A percentile compares a stretch with the other conserved stretches of the same genome.
These are phyloP conservation scores for Dipteronia sinensis DNA, from an alignment of 345 rosid genomes.

Conservation along the genomic window DNA sequence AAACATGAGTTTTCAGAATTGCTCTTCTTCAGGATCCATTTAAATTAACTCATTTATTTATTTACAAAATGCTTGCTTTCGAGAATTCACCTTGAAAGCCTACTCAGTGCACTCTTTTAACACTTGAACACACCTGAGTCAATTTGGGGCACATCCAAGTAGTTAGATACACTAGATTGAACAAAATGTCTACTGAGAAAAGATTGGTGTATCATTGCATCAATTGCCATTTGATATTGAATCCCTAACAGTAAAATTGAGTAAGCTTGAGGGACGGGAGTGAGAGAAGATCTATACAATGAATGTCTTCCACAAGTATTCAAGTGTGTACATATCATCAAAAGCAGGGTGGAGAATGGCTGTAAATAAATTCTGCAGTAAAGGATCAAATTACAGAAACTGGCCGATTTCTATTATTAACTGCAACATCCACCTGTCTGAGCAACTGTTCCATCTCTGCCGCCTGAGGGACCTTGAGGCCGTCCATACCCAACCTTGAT, in stretches of 20 bases:
- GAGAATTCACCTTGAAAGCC: no score
- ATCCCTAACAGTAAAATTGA: slow-evolving; percentile 20
- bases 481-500: slow-evolving; percentile 90
- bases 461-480: slow-evolving; percentile 65
- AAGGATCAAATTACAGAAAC: slow-evolving; percentile 20
- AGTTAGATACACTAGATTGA: background rate
- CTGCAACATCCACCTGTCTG: slow-evolving; percentile 85
- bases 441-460: slow-evolving; percentile 74
- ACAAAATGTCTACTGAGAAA: background rate
- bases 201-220: background rate
- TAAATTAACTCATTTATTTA: no score
- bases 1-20: no score
- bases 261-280: slow-evolving; percentile 4
- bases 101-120: no score
- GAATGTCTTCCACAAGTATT: slow-evolving; percentile 19
- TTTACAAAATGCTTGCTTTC: no score
- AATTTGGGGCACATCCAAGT: background rate
- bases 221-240: background rate
- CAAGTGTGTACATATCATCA: slow-evolving; percentile 12
- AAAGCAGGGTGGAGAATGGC: slow-evolving; percentile 12
- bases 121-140: background rate
- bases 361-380: slow-evolving; percentile 4
- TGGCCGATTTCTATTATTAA: slow-evolving; percentile 30
- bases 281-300: slow-evolving; percentile 40
- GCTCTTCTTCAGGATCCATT: no score